Percentiles rank a stretch among this genome's conserved stretches.
Evolutionary conservation across 1,284 basidiomycete genomes (phyloP).

Genomic region (Schizophyllum commune): DNA sequence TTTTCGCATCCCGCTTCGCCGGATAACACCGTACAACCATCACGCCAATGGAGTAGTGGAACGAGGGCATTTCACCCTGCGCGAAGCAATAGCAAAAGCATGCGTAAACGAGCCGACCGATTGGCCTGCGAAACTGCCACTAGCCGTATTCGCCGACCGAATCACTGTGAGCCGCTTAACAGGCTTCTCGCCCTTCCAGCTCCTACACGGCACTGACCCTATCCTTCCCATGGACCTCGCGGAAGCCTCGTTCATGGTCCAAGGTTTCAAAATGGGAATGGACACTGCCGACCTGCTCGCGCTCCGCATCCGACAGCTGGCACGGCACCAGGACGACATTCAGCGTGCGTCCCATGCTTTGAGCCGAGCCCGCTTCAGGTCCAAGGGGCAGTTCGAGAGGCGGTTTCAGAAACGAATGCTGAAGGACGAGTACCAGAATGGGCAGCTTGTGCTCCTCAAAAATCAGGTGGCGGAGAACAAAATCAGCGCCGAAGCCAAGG

Average conservation of each 20-base stretch:
- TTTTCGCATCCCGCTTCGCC: constrained; percentile 12
- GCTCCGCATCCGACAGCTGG: constrained; percentile 8
- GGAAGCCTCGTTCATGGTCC: constrained; percentile 13
- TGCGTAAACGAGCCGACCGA: constrained; percentile 3
- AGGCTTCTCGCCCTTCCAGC: constrained; percentile 15
- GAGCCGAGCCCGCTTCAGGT: constrained; percentile 4
- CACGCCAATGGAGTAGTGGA: constrained; percentile 21
- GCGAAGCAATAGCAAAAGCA: constrained; percentile 17
- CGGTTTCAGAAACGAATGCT: constrained; percentile 13
- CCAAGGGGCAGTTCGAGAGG: constrained; percentile 15
- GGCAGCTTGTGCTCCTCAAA: constrained; percentile 15
- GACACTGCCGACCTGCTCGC: constrained; percentile 9
- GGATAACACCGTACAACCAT: constrained; percentile 19
- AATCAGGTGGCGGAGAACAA: constrained; percentile 6
- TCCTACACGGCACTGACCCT: constrained; percentile 14
- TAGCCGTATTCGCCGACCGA: constrained; percentile 14
- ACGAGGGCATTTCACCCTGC: constrained; percentile 16
- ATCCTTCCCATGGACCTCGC: constrained; percentile 16
- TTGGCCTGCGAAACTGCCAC: constrained; percentile 11
- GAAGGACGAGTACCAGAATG: constrained; percentile 13
- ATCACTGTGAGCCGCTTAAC: constrained; percentile 12
- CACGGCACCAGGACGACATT: constrained; percentile 3
- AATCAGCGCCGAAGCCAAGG: no score
- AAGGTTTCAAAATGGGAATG: constrained; percentile 9
- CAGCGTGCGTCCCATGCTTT: constrained; percentile 4